These are phyloP conservation scores for Suillus placidus DNA, from an alignment of 768 basidiomycete species.

Conservation along the genomic window DNA sequence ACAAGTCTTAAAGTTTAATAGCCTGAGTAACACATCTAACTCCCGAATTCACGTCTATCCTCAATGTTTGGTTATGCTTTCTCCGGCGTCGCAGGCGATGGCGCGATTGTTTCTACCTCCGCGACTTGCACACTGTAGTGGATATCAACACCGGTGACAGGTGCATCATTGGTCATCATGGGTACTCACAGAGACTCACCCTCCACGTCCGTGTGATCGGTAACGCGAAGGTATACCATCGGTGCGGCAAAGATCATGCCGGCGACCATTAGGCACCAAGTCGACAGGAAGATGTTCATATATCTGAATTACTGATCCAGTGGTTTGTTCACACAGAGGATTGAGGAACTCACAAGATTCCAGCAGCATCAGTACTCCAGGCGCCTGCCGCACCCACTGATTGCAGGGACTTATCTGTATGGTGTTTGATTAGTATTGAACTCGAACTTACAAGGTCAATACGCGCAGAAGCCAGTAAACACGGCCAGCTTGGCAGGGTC, in stretches of 20 bases:
- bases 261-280: constrained; percentile 63
- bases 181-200: constrained; percentile 54
- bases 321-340: constrained; percentile 5
- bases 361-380: constrained; percentile 68
- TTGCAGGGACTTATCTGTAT: constrained; percentile 66
- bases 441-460: not conserved
- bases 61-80: not conserved
- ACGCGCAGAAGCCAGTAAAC: constrained; percentile 76
- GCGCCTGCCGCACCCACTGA: constrained; percentile 69
- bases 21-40: not conserved
- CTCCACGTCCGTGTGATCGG: constrained; percentile 50
- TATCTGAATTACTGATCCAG: constrained; percentile 35
- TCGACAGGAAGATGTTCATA: constrained; percentile 70
- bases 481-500: constrained; percentile 74
- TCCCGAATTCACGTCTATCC: not conserved
- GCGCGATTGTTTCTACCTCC: not conserved
- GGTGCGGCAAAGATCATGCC: constrained; percentile 65
- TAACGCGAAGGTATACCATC: constrained; percentile 69
- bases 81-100: not conserved
- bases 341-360: constrained; percentile 51
- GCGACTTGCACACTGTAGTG: not conserved
- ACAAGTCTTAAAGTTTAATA: not conserved
- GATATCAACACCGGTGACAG: not conserved
- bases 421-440: not conserved
- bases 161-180: not conserved